phyloP scores from a whole-genome alignment of 345 rosid species.

The Salix dunnii region DNA sequence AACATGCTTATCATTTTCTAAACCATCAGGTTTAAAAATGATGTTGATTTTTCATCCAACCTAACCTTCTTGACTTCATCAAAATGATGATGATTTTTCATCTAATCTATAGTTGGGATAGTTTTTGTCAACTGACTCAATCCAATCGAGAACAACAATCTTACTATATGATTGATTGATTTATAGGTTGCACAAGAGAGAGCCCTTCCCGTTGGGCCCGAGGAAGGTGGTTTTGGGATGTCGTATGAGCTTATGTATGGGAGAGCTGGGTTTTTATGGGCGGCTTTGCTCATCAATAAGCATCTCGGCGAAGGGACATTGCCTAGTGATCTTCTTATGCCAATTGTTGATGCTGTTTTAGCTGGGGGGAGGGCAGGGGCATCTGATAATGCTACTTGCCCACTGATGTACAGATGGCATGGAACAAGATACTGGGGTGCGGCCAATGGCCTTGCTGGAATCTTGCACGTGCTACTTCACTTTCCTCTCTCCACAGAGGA shows the following conservation, averaged over 20 bases:
- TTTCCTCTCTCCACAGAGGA: constrained; percentile 57
- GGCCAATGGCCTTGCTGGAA: constrained; percentile 86
- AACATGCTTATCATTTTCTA: not conserved
- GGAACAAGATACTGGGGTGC: constrained; percentile 96
- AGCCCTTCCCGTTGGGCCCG: constrained; percentile 84
- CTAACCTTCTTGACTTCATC: not conserved
- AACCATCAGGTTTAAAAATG: not conserved
- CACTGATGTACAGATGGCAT: constrained; percentile 87
- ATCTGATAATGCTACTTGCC: constrained; percentile 59
- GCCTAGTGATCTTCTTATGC: constrained; percentile 47
- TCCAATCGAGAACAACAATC: not conserved
- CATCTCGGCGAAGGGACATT: constrained; percentile 57
- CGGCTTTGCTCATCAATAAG: constrained; percentile 72
- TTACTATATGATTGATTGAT: not conserved
- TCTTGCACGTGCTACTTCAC: constrained; percentile 73
- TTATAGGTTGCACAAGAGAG: constrained; percentile 69
- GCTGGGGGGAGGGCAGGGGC: constrained; percentile 94
- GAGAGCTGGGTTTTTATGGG: constrained; percentile 90
- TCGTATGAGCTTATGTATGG: constrained; percentile 89
- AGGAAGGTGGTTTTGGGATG: constrained; percentile 96
- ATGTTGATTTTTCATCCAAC: not conserved
- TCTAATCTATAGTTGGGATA: not conserved
- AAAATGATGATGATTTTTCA: not conserved
- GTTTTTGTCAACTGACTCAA: not conserved
- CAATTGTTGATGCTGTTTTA: constrained; percentile 68